phyloP scores from a whole-genome alignment of 1,284 basidiomycete species.

The Gymnopus androsaceus region DNA sequence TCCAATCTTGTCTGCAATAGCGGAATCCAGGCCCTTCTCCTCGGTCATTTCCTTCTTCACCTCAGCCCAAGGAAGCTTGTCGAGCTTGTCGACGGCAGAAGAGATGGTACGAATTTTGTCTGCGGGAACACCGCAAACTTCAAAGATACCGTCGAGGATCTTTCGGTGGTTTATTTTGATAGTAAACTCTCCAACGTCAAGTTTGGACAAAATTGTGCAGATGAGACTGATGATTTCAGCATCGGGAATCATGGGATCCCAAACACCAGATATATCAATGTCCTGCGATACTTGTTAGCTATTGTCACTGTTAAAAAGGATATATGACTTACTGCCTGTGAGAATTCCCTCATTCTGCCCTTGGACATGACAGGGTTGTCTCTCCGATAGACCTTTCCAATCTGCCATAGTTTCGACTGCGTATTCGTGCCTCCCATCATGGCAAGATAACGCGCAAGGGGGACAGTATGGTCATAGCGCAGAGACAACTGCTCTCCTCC shows the following conservation, averaged over 20 bases:
- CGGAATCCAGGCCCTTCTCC: slow-evolving; percentile 89
- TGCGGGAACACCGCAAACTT: slow-evolving; percentile 90
- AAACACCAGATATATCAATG: slow-evolving; percentile 92
- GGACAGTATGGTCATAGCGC: slow-evolving; percentile 96
- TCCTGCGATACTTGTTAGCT: slow-evolving; percentile 53
- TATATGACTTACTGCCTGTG: slow-evolving; percentile 79
- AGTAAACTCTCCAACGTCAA: slow-evolving; percentile 92
- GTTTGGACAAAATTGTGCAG: slow-evolving; percentile 78
- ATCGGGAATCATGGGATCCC: slow-evolving; percentile 98
- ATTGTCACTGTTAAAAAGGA: background rate
- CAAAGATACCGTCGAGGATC: slow-evolving; percentile 96
- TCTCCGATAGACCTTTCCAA: slow-evolving; percentile 96
- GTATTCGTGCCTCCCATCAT: slow-evolving; percentile 83
- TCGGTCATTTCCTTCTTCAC: slow-evolving; percentile 96
- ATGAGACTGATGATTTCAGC: slow-evolving; percentile 87
- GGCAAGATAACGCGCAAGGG: slow-evolving; percentile 92
- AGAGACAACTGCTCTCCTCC: slow-evolving; percentile 97
- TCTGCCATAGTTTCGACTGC: slow-evolving; percentile 90
- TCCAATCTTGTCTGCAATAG: slow-evolving; percentile 91
- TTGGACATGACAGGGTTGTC: slow-evolving; percentile 99
- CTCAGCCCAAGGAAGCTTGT: slow-evolving; percentile 93
- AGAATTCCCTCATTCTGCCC: slow-evolving; percentile 98
- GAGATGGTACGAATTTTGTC: slow-evolving; percentile 96
- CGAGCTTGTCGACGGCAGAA: slow-evolving; percentile 97
- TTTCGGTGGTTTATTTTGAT: slow-evolving; percentile 98